phyloP scores from a whole-genome alignment of 352 stramenopile genomes.

The Phytopythium litorale region DNA sequence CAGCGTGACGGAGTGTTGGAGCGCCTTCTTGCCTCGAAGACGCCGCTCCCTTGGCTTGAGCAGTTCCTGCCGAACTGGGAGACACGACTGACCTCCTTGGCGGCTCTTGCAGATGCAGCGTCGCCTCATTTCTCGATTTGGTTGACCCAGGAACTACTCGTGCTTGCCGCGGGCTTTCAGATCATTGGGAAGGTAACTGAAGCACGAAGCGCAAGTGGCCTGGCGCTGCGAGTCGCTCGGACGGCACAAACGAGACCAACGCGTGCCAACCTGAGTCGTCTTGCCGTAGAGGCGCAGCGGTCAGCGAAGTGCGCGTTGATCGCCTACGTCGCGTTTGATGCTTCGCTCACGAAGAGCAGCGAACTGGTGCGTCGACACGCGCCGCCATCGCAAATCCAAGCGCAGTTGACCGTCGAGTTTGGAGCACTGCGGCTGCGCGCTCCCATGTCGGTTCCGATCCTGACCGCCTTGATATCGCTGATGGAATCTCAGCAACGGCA shows the following conservation, averaged over 20 bases:
- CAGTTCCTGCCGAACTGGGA: not conserved
- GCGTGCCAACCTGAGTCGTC: not conserved
- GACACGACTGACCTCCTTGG: not conserved
- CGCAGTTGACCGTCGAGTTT: constrained; percentile 18
- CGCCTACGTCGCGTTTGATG: constrained; percentile 24
- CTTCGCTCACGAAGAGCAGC: constrained; percentile 8
- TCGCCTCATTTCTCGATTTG: not conserved
- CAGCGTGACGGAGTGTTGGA: not conserved
- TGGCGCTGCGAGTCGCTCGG: not conserved
- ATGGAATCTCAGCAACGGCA: constrained; percentile 19
- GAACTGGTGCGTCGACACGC: constrained; percentile 14
- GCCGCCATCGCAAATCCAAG: constrained; percentile 15
- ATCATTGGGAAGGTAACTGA: not conserved
- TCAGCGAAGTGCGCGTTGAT: constrained; percentile 15
- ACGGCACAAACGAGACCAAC: not conserved
- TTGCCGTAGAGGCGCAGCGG: not conserved
- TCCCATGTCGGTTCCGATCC: constrained; percentile 20
- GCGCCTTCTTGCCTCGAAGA: not conserved
- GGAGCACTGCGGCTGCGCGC: constrained; percentile 13
- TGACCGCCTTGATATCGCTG: constrained; percentile 11
- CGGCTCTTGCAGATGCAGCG: not conserved
- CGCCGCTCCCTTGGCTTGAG: not conserved
- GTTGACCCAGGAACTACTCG: not conserved
- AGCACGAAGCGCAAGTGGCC: not conserved
- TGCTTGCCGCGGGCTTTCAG: constrained; percentile 1